Evolutionary conservation across 1,284 basidiomycete species (phyloP), one percentile per base, ranked within the genome.

Genomic region (Austropuccinia psidii): DNA sequence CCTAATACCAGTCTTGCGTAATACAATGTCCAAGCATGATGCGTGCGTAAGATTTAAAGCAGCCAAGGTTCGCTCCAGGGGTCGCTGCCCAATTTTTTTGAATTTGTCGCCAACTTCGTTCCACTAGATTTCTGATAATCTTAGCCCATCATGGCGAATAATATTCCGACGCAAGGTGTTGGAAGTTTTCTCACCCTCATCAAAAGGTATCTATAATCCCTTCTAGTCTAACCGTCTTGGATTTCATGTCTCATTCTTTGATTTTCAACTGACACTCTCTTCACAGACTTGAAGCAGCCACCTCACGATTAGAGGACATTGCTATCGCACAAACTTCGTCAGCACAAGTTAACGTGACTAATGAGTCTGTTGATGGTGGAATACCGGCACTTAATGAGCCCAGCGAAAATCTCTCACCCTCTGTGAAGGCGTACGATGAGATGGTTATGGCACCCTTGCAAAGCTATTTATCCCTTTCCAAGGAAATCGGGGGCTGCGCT

Each of bases 221-320:
- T n/a, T n/a, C n/a, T n/a, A n/a, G 35, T 29, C 31, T 24, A 9
- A 15, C 19, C 39, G 3, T 33, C 37, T 6, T 37, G 33, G 17
- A n/a, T 39, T 9, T 1, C 35, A 7, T 24, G 8, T 52, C n/a
- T 66, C 37, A 31, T 3, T 35, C 19, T n/a, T 8, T 7, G 7
- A 13, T 31, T 41, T 8, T n/a, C 35, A 57, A 7, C n/a, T 4
- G 15, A 57, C 7, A 57, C 27, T 35, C 55, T 31, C 31, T 78
- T 24, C 19, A 31, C 69, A 90, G 90, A 76, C 85, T 92, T 67
- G 90, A 95, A 84, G 95, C 96, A 55, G 92, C 93, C 2, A 94
- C 93, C 8, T 93, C 91, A 64, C 87, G 95, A 67, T 87, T 98
- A 33, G 95, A 98, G 82, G 95, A 98, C 80, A 85, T 97, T 75